Evolutionary conservation across 2,329 filamentous ascomycete genomes (phyloP).

Genomic region (Metarhizium guizhouense): DNA sequence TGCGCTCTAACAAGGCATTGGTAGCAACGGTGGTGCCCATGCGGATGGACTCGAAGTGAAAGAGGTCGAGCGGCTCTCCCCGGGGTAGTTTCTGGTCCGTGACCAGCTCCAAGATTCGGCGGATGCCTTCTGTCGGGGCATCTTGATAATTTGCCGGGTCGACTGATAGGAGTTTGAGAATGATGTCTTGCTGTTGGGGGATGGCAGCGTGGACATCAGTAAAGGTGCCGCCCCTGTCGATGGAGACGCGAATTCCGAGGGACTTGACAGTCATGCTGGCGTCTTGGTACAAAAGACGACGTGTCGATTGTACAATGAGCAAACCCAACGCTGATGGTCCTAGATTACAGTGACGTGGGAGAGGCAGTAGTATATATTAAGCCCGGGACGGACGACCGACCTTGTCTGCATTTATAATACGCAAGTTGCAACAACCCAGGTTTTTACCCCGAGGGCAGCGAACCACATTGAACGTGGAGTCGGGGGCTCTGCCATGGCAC

Average conservation of each 20-base stretch:
- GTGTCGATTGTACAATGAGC: neutral
- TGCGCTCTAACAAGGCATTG: slow-evolving; percentile 63
- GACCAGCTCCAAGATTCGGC: slow-evolving; percentile 29
- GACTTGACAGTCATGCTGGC: slow-evolving; percentile 14
- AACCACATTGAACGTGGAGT: no score
- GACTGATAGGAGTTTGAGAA: slow-evolving; percentile 66
- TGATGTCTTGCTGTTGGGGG: slow-evolving; percentile 54
- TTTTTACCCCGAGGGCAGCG: no score
- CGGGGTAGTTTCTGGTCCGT: slow-evolving; percentile 22
- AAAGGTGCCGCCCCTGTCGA: slow-evolving; percentile 43
- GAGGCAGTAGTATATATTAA: no score
- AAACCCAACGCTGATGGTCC: no score
- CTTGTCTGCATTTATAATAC: no score
- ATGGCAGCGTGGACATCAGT: slow-evolving; percentile 62
- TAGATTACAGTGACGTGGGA: no score
- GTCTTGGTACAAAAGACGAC: neutral
- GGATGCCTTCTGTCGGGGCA: slow-evolving; percentile 64
- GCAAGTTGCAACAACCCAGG: no score
- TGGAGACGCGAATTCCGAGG: slow-evolving; percentile 19
- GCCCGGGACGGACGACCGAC: no score
- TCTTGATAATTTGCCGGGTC: slow-evolving; percentile 65
- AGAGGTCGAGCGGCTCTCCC: slow-evolving; percentile 22
- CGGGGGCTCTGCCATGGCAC: no score
- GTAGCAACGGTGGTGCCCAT: slow-evolving; percentile 78
- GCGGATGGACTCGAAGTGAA: slow-evolving; percentile 52